Base-by-base conservation (phyloP, 2,329 filamentous ascomycete species). In the Botryotinia narcissicola region DNA sequence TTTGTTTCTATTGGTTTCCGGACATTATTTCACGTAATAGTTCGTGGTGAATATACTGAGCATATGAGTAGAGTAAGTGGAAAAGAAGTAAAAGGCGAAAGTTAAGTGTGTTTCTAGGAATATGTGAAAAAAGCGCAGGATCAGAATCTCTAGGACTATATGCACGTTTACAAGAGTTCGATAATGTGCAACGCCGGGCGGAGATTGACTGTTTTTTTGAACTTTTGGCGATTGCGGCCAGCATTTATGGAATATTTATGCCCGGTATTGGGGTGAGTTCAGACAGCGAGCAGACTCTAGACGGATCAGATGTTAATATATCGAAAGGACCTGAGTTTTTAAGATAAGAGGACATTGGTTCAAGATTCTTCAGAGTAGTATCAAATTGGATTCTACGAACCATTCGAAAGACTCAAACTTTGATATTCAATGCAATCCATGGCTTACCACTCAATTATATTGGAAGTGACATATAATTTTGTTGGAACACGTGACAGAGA, bases 171-270 rank as follows among this genome's bases (percentile, higher is more conserved):
- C 3, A 29, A n/a, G 16, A 54, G 0, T n/a, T 4, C 25, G 9
- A 8, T 3, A n/a, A 54, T 1, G 48, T 54, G 4, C 48, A 7
- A 16, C n/a, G 6, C 2, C 0, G 12, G 12, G n/a, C 0, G 2
- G 25, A 29, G 3, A 29, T 54, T 1, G 22, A 25, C 4, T 12
- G 1, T 6, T 54, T 4, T 3, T 29, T 12, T 12, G 5, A 29
- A n/a, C 25, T 16, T 29, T 54, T 12, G 25, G 12, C 12, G 25
- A n/a, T 54, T n/a, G 25, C 25, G 5, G 25, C 1, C 5, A n/a
- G 48, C 9, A 1, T n/a, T 25, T 48, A 12, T 25, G 0, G 3
- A 1, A 12, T 12, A 12, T 25, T 12, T 2, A 2, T 5, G 22
- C 22, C 5, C 46, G 2, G 9, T 12, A 12, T 12, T 1, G 9